These are phyloP conservation scores for Clausena lansium DNA, from an alignment of 345 rosid species.

Conservation along the genomic window DNA sequence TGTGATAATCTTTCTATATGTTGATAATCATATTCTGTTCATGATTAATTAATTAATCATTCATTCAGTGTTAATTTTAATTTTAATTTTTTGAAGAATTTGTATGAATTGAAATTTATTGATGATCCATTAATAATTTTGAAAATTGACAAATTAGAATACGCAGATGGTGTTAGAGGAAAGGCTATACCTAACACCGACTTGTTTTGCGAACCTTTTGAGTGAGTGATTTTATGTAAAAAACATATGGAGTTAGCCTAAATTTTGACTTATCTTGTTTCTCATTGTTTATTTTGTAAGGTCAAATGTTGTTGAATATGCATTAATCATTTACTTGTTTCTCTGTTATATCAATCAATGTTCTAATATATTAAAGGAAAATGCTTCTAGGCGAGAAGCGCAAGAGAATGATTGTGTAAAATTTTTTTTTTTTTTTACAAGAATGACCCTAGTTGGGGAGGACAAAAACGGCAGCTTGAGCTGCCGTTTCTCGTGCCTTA, in stretches of 20 bases:
- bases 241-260: neutral
- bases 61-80: neutral
- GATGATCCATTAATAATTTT: too few species aligned
- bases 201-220: neutral
- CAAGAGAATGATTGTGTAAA: too few species aligned
- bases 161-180: neutral
- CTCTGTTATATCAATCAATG: too few species aligned
- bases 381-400: too few species aligned
- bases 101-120: too few species aligned
- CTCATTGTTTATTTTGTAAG: neutral
- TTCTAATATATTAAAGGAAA: too few species aligned
- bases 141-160: too few species aligned
- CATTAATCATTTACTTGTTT: neutral
- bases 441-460: too few species aligned
- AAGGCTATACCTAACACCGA: neutral
- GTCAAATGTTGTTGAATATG: neutral
- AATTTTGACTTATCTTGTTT: neutral
- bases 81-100: neutral
- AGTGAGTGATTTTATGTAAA: neutral
- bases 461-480: too few species aligned
- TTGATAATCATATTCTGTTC: neutral
- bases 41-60: neutral
- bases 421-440: too few species aligned
- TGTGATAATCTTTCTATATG: neutral
- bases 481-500: too few species aligned